Percentiles rank a stretch among this genome's conserved stretches.
phyloP scores from a whole-genome alignment of 2,329 filamentous ascomycete species.

The Colletotrichum somersetense region DNA sequence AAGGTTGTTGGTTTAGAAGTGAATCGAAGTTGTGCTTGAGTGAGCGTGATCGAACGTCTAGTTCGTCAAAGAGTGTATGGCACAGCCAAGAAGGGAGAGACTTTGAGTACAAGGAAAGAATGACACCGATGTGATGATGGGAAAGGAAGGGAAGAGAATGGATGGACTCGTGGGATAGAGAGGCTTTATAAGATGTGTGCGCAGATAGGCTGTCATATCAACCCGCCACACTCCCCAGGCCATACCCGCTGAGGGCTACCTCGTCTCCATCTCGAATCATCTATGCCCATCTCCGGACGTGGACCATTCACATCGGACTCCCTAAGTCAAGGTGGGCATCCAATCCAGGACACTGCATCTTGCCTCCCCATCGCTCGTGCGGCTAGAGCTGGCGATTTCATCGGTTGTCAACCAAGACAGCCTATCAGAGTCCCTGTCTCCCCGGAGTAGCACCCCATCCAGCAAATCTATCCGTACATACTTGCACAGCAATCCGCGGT shows the following conservation, averaged over 20 bases:
- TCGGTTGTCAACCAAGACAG: slow-evolving; percentile 16
- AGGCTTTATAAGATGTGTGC: slow-evolving; percentile 29
- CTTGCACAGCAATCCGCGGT: slow-evolving; percentile 10
- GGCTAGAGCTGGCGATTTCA: slow-evolving; percentile 41
- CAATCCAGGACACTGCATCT: slow-evolving; percentile 29
- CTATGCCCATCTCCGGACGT: slow-evolving; percentile 38
- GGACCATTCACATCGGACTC: slow-evolving; percentile 32
- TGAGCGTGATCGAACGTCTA: slow-evolving; percentile 41
- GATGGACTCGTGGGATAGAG: slow-evolving; percentile 1
- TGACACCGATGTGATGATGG: slow-evolving; percentile 41
- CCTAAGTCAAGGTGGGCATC: slow-evolving; percentile 16
- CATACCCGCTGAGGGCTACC: neutral
- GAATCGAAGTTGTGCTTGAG: slow-evolving; percentile 39
- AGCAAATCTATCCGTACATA: slow-evolving; percentile 12
- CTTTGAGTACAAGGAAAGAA: slow-evolving; percentile 39
- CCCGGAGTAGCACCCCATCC: neutral
- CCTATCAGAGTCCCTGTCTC: slow-evolving; percentile 4
- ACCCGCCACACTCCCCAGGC: slow-evolving; percentile 2
- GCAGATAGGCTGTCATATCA: neutral
- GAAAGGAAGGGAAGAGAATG: neutral
- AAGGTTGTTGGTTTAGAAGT: slow-evolving; percentile 27
- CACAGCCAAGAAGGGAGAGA: slow-evolving; percentile 41
- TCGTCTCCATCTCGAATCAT: slow-evolving; percentile 24
- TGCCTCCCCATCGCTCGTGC: slow-evolving; percentile 22
- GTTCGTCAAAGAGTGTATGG: slow-evolving; percentile 41